Base-by-base conservation (phyloP, 345 rosid genomes). In the Moringa oleifera region DNA sequence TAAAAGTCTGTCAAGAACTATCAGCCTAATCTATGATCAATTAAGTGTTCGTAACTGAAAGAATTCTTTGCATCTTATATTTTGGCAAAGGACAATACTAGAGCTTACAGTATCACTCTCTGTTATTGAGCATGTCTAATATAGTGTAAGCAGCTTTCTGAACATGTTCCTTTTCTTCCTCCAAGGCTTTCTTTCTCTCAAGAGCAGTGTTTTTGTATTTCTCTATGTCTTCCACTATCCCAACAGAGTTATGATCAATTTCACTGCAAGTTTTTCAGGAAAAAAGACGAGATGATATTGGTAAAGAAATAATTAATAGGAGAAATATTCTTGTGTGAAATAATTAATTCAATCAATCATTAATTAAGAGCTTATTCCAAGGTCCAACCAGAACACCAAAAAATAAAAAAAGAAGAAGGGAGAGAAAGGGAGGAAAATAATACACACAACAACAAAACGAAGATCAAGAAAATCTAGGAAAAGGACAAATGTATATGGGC, bases 71-170 rank as follows among this genome's bases (percentile, higher is more conserved):
- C 2, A 41, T 41, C 6, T 41, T 41, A 41, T 15, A 11, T 33
- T 33, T 4, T 11, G 5, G 37, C 37, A 4, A 4, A 5, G 47
- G 17, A 41, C 17, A 41, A 11, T 5, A 15, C 1, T 41, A 41
- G 47, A 41, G 13, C 47, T 41, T 15, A 41, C 47, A 11, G 17
- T n/a, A n/a, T n/a, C n/a, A n/a, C 22, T 62, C 60, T 69, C 75
- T 62, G 63, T 64, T 61, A 63, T 71, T 80, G 19, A 87, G 79
- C 90, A 94, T 85, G 62, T 87, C 82, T 1, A 88, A 68, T 25
- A 83, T 81, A 57, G 92, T 67, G 64, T 74, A 88, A 66, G 89
- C 99, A 78, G 92, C 97, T 73, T 85, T 90, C 81, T 90, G 96
- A 75, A 82, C 81, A 55, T 53, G 80, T 41, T 85, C 83, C 76